Conservation (phyloP, 352 stramenopile genomes). For the Discostella stelligera region DNA sequence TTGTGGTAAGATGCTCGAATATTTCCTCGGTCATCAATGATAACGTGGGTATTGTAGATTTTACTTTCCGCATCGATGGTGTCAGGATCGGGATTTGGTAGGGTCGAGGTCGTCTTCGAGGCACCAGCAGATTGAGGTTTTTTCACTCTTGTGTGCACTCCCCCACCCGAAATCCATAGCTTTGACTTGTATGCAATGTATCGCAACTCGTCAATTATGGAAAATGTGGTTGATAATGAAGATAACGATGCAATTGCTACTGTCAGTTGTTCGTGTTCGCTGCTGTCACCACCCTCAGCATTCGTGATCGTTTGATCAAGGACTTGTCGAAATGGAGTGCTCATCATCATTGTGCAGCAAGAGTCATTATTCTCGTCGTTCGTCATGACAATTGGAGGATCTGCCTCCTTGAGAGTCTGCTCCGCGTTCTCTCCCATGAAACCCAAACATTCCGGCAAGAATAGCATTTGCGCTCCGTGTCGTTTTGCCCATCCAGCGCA, state of each 20-base stretch:
- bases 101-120: slow-evolving; percentile 1
- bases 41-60: slow-evolving; percentile 85
- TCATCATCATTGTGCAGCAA: not conserved
- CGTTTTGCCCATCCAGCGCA: slow-evolving; percentile 58
- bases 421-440: slow-evolving; percentile 65
- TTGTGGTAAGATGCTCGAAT: slow-evolving; percentile 81
- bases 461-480: slow-evolving; percentile 64
- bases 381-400: slow-evolving; percentile 30
- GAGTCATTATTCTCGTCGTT: not conserved
- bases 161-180: slow-evolving; percentile 76
- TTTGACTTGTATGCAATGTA: slow-evolving; percentile 60
- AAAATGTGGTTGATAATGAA: slow-evolving; percentile 8
- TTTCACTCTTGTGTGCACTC: slow-evolving; percentile 56
- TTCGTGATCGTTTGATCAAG: slow-evolving; percentile 16
- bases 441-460: slow-evolving; percentile 77
- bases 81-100: not conserved
- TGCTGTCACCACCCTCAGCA: slow-evolving; percentile 2
- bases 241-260: not conserved
- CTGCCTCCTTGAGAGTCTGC: slow-evolving; percentile 66
- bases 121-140: slow-evolving; percentile 11
- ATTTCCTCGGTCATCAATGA: slow-evolving; percentile 70
- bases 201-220: slow-evolving; percentile 62
- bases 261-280: not conserved
- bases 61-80: slow-evolving; percentile 8
- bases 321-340: slow-evolving; percentile 12